Evolutionary conservation across 1,139 yeast species (phyloP).

Genomic region (Pichia sp.): DNA sequence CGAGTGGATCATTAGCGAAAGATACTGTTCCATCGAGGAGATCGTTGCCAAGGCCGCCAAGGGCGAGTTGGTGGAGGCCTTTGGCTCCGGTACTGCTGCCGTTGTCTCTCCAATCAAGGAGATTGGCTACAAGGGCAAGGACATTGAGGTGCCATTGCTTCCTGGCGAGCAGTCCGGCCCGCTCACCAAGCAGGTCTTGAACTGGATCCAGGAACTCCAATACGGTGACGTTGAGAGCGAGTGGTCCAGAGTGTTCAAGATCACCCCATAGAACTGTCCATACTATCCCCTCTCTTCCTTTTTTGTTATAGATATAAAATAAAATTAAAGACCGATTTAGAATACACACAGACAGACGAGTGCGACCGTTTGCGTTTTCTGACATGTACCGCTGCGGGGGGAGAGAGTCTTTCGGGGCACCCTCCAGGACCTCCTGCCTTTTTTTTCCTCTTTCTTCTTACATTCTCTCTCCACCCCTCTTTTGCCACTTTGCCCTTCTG

Average conservation of each 20-base stretch:
- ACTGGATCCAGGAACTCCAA: conserved; percentile 86
- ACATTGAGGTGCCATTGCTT: conserved; percentile 69
- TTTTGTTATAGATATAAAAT: too few relatives aligned
- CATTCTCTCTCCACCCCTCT: neutral
- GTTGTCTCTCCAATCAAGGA: conserved; percentile 89
- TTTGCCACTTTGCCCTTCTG: neutral
- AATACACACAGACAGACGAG: too few relatives aligned
- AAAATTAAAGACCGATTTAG: too few relatives aligned
- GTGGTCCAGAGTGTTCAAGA: conserved; percentile 51
- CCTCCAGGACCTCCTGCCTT: too few relatives aligned
- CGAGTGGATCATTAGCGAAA: conserved; percentile 79
- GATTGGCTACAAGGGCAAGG: conserved; percentile 72
- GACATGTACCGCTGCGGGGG: neutral
- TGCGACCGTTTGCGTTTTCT: too few relatives aligned
- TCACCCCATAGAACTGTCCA: neutral
- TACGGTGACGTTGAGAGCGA: conserved; percentile 76
- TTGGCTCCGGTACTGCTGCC: conserved; percentile 98
- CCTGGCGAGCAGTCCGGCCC: conserved; percentile 78
- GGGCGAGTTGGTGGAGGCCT: conserved; percentile 88
- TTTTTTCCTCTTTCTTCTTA: neutral
- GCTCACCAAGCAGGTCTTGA: conserved; percentile 66
- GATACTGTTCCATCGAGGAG: conserved; percentile 77
- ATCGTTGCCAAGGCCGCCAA: conserved; percentile 69
- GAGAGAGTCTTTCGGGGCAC: too few relatives aligned
- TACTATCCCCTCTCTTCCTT: neutral